Conservation (phyloP, 202 grass and related monocot species). For the Digitaria exilis region DNA sequence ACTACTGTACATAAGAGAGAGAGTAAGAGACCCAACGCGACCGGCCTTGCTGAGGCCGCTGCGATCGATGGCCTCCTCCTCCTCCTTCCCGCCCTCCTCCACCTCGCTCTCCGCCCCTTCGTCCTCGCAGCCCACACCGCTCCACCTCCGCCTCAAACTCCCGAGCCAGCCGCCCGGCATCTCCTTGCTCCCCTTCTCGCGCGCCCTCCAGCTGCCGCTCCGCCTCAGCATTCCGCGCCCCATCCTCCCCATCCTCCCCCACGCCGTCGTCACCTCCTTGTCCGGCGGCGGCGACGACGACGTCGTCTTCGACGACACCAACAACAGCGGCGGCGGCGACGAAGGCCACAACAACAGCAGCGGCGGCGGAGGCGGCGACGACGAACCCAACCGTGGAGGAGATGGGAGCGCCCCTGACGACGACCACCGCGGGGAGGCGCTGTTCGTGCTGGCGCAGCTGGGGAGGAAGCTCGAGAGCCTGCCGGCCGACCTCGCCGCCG, state of each 20-base stretch:
- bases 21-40: too few species aligned
- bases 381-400: neutral
- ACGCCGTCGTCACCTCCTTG: too few species aligned
- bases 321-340: neutral
- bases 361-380: neutral
- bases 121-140: neutral
- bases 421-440: slow-evolving; percentile 49
- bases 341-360: neutral
- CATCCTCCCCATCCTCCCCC: slow-evolving; percentile 2
- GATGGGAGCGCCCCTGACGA: slow-evolving; percentile 5
- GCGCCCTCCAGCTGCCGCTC: slow-evolving; percentile 26
- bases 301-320: too few species aligned
- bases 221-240: slow-evolving; percentile 38
- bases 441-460: slow-evolving; percentile 62
- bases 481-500: slow-evolving; percentile 67
- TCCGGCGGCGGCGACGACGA: neutral
- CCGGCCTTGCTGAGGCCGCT: too few species aligned
- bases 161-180: neutral
- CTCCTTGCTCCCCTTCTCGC: slow-evolving; percentile 29
- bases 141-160: neutral
- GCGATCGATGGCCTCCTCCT: slow-evolving; percentile 1
- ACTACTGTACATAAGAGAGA: too few species aligned
- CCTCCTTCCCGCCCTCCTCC: slow-evolving; percentile 32
- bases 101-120: neutral
- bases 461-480: slow-evolving; percentile 70